phyloP scores from a whole-genome alignment of 108 stramenopile genomes.

The Cylindrotheca closterium region DNA sequence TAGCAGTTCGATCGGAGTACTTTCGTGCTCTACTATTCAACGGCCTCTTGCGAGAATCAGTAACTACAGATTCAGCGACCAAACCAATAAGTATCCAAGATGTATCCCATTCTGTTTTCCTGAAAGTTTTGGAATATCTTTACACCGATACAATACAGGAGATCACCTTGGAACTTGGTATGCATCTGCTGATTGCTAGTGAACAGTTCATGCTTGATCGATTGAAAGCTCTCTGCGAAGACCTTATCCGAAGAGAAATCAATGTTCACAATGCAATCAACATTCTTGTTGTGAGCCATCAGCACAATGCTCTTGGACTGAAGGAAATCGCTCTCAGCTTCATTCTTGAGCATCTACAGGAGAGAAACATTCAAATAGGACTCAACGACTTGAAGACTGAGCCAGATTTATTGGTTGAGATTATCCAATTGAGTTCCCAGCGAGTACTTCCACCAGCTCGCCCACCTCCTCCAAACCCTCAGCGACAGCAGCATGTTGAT shows the following conservation, averaged over 20 bases:
- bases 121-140: constrained; percentile 90
- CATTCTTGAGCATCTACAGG: constrained; percentile 72
- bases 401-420: constrained; percentile 92
- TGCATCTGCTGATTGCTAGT: constrained; percentile 87
- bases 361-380: constrained; percentile 56
- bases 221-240: constrained; percentile 90
- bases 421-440: constrained; percentile 59
- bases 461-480: too few species aligned
- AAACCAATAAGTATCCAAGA: constrained; percentile 68
- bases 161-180: constrained; percentile 70
- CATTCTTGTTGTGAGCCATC: constrained; percentile 80
- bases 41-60: constrained; percentile 82
- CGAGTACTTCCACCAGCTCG: not conserved
- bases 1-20: constrained; percentile 90
- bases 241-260: constrained; percentile 79
- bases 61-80: constrained; percentile 6
- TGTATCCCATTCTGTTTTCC: constrained; percentile 83
- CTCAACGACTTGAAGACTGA: constrained; percentile 85
- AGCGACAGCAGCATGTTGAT: not conserved
- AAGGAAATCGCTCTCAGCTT: constrained; percentile 91
- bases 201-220: constrained; percentile 92
- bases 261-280: constrained; percentile 77
- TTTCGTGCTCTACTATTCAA: constrained; percentile 92
- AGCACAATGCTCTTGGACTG: constrained; percentile 72
- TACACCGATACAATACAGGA: constrained; percentile 89